Evolutionary conservation across 2,329 filamentous ascomycete genomes (phyloP), one percentile per base, ranked within the genome.

Genomic region (Xylaria digitata): DNA sequence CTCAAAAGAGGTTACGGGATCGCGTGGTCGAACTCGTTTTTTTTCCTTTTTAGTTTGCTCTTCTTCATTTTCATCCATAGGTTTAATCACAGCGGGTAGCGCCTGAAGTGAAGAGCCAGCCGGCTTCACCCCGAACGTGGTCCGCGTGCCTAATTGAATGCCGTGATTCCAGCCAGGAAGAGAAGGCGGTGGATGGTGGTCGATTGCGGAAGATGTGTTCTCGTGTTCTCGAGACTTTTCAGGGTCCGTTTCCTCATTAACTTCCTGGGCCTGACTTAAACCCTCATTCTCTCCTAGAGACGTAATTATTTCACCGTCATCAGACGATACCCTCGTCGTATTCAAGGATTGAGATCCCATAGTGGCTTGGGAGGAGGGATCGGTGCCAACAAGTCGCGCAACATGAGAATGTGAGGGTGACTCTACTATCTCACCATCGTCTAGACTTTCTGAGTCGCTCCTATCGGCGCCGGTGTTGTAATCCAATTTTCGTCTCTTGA

Each of bases 361-460:
- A 58, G 30, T 23, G 17, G 50, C 46, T 21, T 65, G 69, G 19
- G 56, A n/a, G 30, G 8, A 32, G 5, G 46, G 19, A 8, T 58
- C 32, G 1, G 52, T 30, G 45, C 40, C 50, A 19, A 42, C 11
- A 6, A 19, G 40, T 43, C 34, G 52, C 32, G 34, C 6, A 42
- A 61, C 19, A 34, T 43, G 37, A 53, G 57, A 58, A 63, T 61
- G 48, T 23, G 59, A 67, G 65, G 46, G 61, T 15, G 71, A 71
- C 61, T 77, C 77, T 69, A 75, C 71, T 70, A 76, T 76, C 70
- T 79, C 77, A 55, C 76, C 78, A 60, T 79, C 76, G 21, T 78
- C 78, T 37, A 77, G 57, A 50, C 71, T 68, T 40, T 74, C 75
- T 30, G 73, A 70, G 19, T 69, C 68, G 54, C 66, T 62, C n/a